Evolutionary conservation across 225 moss, liverwort and hornwort genomes (phyloP).

Genomic region (Lunularia cruciata): DNA sequence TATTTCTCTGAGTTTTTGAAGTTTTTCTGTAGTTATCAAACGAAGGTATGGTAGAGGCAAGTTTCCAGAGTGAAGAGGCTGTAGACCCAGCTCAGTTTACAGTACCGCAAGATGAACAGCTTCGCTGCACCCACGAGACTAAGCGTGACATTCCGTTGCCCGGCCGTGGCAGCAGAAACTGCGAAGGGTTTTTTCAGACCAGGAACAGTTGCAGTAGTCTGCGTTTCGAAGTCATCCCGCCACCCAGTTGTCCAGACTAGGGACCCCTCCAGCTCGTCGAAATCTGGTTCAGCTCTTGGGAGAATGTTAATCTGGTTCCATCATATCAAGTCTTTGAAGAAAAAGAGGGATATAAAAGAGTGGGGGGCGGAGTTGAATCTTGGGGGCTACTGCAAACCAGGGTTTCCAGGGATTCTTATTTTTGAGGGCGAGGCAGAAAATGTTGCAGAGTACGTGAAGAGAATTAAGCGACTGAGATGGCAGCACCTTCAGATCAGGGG

Average conservation of each 20-base stretch:
- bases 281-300: background rate
- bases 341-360: conserved; percentile 37
- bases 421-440: conserved; percentile 39
- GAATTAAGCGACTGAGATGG: conserved; percentile 44
- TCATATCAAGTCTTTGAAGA: conserved; percentile 40
- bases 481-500: conserved; percentile 45
- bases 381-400: conserved; percentile 43
- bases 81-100: no score
- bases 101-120: no score
- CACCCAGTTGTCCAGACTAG: background rate
- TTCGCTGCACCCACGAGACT: background rate
- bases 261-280: background rate
- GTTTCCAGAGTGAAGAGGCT: no score
- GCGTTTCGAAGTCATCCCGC: background rate
- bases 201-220: background rate
- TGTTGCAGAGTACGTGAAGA: conserved; percentile 35
- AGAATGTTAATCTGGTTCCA: conserved; percentile 45
- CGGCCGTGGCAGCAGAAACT: background rate
- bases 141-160: background rate
- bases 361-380: conserved; percentile 43
- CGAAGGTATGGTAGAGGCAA: no score
- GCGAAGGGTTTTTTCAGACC: background rate
- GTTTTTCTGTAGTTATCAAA: no score
- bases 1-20: no score
- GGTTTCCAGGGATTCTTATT: conserved; percentile 43